Conservation (phyloP, 495 filamentous ascomycete genomes). For the Trichoderma erinaceum region DNA sequence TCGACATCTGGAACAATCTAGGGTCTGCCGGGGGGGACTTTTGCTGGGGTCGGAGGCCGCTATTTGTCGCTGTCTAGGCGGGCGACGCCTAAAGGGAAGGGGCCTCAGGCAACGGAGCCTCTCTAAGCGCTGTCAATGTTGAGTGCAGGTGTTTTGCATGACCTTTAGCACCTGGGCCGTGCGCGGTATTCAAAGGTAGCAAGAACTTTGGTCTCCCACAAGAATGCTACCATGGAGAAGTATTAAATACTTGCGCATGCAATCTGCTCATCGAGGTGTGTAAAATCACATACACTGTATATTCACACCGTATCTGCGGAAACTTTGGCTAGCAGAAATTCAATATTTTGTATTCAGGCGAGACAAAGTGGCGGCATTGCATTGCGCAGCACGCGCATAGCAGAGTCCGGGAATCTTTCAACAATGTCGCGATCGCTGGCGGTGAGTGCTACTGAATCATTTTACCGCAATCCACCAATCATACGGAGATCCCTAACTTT, state of each 20-base stretch:
- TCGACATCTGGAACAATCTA: not conserved
- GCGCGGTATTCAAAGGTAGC: too few species aligned
- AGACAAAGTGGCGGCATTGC: not conserved
- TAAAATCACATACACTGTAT: not conserved
- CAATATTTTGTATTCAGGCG: slow-evolving; percentile 7
- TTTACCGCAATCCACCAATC: not conserved
- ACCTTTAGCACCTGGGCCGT: too few species aligned
- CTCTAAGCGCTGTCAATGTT: too few species aligned
- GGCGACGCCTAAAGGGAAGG: not conserved
- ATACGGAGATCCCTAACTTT: not conserved
- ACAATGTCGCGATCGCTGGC: slow-evolving; percentile 14
- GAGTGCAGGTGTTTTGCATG: not conserved
- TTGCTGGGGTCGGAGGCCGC: not conserved
- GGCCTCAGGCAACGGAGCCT: not conserved
- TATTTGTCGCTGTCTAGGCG: not conserved
- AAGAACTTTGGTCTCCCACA: too few species aligned
- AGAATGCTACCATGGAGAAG: too few species aligned
- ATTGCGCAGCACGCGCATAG: slow-evolving; percentile 10
- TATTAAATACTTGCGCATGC: not conserved
- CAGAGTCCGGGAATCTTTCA: not conserved
- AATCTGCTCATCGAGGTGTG: not conserved
- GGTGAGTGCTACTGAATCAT: not conserved
- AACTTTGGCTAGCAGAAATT: slow-evolving; percentile 4
- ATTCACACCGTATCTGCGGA: not conserved
- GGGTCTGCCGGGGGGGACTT: not conserved